A percentile compares a stretch with the other conserved stretches of the same genome.
Evolutionary conservation across 768 basidiomycete genomes (phyloP).

Genomic region (Flagelloscypha sp.): DNA sequence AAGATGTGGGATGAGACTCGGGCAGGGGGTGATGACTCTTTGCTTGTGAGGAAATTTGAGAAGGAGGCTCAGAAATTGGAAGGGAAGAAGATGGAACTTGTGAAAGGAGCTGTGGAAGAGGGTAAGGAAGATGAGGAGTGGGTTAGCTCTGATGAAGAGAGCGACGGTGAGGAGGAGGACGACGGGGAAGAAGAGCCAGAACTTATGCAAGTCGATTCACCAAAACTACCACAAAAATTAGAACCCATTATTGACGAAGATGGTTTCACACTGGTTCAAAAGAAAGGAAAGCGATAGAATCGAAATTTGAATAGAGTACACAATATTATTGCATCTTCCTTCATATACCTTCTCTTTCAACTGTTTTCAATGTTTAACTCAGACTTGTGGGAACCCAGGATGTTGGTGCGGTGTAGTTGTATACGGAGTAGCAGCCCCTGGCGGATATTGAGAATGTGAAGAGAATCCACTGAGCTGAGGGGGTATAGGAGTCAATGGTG

Average conservation of each 20-base stretch:
- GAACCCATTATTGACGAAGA: conserved; percentile 85
- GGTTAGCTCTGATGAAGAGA: conserved; percentile 21
- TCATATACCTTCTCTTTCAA: too few species aligned
- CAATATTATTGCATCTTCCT: too few species aligned
- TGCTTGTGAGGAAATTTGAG: conserved; percentile 57
- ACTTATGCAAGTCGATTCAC: conserved; percentile 41
- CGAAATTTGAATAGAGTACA: too few species aligned
- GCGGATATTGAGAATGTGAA: too few species aligned
- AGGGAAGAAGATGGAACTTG: conserved; percentile 46
- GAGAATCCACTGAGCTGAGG: too few species aligned
- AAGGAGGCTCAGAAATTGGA: conserved; percentile 46
- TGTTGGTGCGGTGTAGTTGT: too few species aligned
- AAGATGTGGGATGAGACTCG: conserved; percentile 53
- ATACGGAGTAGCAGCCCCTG: too few species aligned
- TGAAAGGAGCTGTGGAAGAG: conserved; percentile 31
- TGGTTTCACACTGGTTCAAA: conserved; percentile 78
- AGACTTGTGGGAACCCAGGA: too few species aligned
- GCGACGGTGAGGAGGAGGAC: conserved; percentile 31
- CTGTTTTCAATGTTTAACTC: too few species aligned
- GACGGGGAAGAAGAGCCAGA: conserved; percentile 48
- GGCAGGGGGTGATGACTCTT: conserved; percentile 35
- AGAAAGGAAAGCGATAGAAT: conserved; percentile 56
- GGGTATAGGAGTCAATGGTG: too few species aligned
- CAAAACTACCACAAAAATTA: conserved; percentile 20
- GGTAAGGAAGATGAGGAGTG: conserved; percentile 34